A percentile compares a stretch with the other conserved stretches of the same genome.
Conservation (phyloP, 352 stramenopile genomes). For the Saprolegnia diclina region DNA sequence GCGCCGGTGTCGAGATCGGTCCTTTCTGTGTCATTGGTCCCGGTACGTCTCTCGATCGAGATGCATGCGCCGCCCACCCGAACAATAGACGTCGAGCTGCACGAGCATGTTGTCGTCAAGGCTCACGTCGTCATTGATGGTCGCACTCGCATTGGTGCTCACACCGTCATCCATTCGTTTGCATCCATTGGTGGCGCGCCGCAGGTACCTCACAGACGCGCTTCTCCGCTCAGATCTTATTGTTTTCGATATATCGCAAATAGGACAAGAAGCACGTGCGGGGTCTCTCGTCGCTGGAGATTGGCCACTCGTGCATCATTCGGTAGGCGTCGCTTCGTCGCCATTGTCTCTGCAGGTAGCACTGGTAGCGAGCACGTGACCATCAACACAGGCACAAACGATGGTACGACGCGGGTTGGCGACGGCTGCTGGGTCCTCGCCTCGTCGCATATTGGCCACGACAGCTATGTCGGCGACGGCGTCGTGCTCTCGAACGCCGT, state of each 20-base stretch:
- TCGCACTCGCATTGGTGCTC: slow-evolving; percentile 45
- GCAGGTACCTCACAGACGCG: slow-evolving; percentile 29
- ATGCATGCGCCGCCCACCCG: slow-evolving; percentile 8
- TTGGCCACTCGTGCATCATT: slow-evolving; percentile 70
- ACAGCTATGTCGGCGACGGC: slow-evolving; percentile 50
- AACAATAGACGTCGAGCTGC: slow-evolving; percentile 52
- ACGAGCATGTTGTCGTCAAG: slow-evolving; percentile 55
- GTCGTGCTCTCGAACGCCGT: slow-evolving; percentile 80
- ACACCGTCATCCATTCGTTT: slow-evolving; percentile 64
- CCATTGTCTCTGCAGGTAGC: neutral
- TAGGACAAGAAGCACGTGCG: slow-evolving; percentile 65
- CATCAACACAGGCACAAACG: slow-evolving; percentile 65
- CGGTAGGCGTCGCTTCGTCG: slow-evolving; percentile 26
- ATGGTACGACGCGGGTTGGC: slow-evolving; percentile 48
- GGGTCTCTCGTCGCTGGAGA: slow-evolving; percentile 31
- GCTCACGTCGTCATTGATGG: slow-evolving; percentile 74
- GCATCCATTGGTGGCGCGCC: slow-evolving; percentile 64
- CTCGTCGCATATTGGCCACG: slow-evolving; percentile 67
- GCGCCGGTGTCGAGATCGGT: slow-evolving; percentile 53
- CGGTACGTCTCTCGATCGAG: slow-evolving; percentile 29
- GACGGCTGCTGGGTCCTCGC: slow-evolving; percentile 76
- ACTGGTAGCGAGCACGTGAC: slow-evolving; percentile 58
- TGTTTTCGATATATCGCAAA: neutral
- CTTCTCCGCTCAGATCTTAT: neutral
- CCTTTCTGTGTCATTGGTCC: slow-evolving; percentile 68